A percentile compares a stretch with the other conserved stretches of the same genome.
These are phyloP conservation scores for Mercurialis annua DNA, from an alignment of 345 rosid species.

Conservation along the genomic window DNA sequence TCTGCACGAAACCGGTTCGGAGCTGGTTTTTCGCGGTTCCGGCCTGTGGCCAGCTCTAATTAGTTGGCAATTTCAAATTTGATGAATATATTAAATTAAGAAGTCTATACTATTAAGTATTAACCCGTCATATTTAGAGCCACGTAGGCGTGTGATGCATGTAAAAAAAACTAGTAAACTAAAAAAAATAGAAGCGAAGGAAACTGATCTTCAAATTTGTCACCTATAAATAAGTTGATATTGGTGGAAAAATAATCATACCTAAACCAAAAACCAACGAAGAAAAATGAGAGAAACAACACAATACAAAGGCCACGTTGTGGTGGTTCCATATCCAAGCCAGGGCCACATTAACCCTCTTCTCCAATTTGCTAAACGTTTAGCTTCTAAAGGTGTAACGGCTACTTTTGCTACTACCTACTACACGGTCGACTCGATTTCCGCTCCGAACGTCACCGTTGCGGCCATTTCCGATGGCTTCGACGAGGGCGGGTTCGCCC, in stretches of 20 bases:
- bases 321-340: slow-evolving; percentile 63
- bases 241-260: not conserved
- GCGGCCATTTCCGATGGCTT: slow-evolving; percentile 76
- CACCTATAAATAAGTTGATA: not conserved
- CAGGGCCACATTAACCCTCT: slow-evolving; percentile 87
- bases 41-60: too few species aligned
- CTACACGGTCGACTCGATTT: slow-evolving; percentile 48
- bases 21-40: too few species aligned
- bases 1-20: too few species aligned
- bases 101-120: too few species aligned
- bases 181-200: too few species aligned
- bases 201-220: too few species aligned
- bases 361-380: slow-evolving; percentile 65
- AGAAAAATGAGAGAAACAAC: slow-evolving; percentile 28
- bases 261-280: not conserved
- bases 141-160: too few species aligned
- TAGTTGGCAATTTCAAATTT: too few species aligned
- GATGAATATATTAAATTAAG: too few species aligned
- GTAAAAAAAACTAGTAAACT: too few species aligned
- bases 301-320: slow-evolving; percentile 37
- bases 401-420: slow-evolving; percentile 68
- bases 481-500: slow-evolving; percentile 47
- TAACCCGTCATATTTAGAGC: too few species aligned
- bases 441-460: slow-evolving; percentile 36
- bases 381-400: slow-evolving; percentile 59